Evolutionary conservation across 768 basidiomycete species (phyloP).

Genomic region (Amylocystis lapponica): DNA sequence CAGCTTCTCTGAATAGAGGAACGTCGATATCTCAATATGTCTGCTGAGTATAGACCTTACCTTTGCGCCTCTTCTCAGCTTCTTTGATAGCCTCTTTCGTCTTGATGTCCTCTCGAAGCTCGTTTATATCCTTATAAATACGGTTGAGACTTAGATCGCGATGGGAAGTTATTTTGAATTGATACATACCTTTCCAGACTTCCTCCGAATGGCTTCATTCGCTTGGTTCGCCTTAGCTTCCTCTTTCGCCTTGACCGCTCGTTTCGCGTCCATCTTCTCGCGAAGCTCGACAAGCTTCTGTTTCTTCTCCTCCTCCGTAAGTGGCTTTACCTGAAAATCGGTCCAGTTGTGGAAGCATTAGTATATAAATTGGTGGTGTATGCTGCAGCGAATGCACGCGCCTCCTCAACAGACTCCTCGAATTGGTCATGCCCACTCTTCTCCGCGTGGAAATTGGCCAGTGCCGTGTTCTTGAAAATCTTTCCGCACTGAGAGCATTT

Average conservation of each 20-base stretch:
- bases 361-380: not conserved
- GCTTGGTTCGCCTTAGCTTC: constrained; percentile 69
- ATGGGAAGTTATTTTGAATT: not conserved
- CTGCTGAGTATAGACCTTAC: constrained; percentile 45
- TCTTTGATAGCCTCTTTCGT: constrained; percentile 80
- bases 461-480: constrained; percentile 76
- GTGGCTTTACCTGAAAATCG: constrained; percentile 81
- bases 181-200: constrained; percentile 66
- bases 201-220: constrained; percentile 78
- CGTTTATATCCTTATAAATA: constrained; percentile 54
- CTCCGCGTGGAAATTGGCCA: constrained; percentile 91
- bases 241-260: constrained; percentile 60
- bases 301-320: constrained; percentile 92
- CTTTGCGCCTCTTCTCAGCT: constrained; percentile 73
- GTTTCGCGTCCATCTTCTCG: constrained; percentile 76
- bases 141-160: not conserved
- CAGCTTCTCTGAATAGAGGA: constrained; percentile 64
- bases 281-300: constrained; percentile 75
- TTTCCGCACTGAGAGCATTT: constrained; percentile 83
- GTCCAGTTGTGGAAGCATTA: too few species aligned
- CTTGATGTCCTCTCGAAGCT: constrained; percentile 71
- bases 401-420: constrained; percentile 94
- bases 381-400: constrained; percentile 22
- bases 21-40: too few species aligned
- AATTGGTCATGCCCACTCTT: constrained; percentile 95